Evolutionary conservation across 352 stramenopile genomes (phyloP), one percentile per base, ranked within the genome.

Genomic region (Phytophthora colocasiae): DNA sequence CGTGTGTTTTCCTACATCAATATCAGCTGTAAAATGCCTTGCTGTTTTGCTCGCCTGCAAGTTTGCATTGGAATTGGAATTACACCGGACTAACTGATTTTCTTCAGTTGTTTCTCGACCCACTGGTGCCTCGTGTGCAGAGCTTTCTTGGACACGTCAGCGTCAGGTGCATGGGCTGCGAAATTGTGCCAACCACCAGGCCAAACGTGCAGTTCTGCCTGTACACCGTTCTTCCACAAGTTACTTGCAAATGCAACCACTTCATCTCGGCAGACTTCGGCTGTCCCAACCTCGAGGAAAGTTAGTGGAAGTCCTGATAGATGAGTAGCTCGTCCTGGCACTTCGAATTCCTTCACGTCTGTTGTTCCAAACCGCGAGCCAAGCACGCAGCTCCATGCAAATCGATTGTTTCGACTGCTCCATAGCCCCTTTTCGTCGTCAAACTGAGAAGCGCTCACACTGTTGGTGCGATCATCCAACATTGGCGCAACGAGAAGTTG

Each of bases 201-300:
- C 65, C 65, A 69, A 36, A 73, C 59, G 17, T 73, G 65, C n/a
- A 69, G 59, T 41, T 73, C 59, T 7, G 58, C 59, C 17, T 69
- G 58, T 19, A 69, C 65, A 1, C 59, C 58, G 15, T 47, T 11
- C 56, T 63, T 52, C 65, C 65, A 65, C 1, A 73, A 27, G 15
- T 62, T 73, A 15, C 52, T 73, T 34, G 65, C 65, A 29, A 46
- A 69, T n/a, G 59, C 59, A 38, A 69, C 65, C 17, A 73, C 47
- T 58, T 73, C 59, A 29, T 69, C 65, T 46, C 65, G 58, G 54
- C 65, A 65, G 14, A 61, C 65, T 59, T 69, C 65, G 3, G 65
- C 65, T 6, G 65, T 69, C 14, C 65, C 65, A 12, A 68, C 52
- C 22, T 73, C 65, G 3, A 73, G 65, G 43, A 69, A 73, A 17